Percentiles rank a stretch among this genome's conserved stretches.
Conservation (phyloP, 2,329 filamentous ascomycete genomes). For the Colletotrichum caudatum region DNA sequence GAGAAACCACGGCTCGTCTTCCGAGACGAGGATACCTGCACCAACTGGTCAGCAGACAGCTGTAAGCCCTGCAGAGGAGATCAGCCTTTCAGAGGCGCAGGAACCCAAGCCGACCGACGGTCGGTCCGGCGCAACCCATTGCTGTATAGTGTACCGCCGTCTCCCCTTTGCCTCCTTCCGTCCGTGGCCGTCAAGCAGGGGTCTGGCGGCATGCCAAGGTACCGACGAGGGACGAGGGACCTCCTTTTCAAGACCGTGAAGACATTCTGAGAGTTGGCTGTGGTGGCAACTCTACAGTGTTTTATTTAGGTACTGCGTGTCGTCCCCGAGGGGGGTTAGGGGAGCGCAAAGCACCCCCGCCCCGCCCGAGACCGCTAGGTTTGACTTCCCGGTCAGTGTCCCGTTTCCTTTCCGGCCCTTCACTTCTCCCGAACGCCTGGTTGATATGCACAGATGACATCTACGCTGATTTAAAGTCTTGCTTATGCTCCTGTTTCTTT, state of each 20-base stretch:
- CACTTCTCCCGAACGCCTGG: slow-evolving; percentile 37
- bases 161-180: too few relatives aligned
- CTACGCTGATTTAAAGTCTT: slow-evolving; percentile 13
- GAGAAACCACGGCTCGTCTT: not conserved
- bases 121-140: too few relatives aligned
- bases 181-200: too few relatives aligned
- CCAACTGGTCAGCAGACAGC: not conserved
- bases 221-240: too few relatives aligned
- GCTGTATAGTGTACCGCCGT: too few relatives aligned
- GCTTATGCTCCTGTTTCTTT: slow-evolving; percentile 9
- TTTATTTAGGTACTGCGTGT: slow-evolving; percentile 19
- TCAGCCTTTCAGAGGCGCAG: too few relatives aligned
- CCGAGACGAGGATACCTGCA: not conserved
- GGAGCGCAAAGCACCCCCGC: not conserved
- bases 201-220: too few relatives aligned
- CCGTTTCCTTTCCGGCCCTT: slow-evolving; percentile 19
- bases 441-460: slow-evolving; percentile 38
- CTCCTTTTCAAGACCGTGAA: too few relatives aligned
- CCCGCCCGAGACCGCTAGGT: slow-evolving; percentile 10
- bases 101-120: too few relatives aligned
- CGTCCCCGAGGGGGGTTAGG: not conserved
- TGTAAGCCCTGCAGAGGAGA: too few relatives aligned
- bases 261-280: too few relatives aligned
- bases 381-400: slow-evolving; percentile 13
- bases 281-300: not conserved